A percentile compares a stretch with the other conserved stretches of the same genome.
Evolutionary conservation across 805 yeast species (phyloP).

Genomic region (Schwanniomyces vanrijiae): DNA sequence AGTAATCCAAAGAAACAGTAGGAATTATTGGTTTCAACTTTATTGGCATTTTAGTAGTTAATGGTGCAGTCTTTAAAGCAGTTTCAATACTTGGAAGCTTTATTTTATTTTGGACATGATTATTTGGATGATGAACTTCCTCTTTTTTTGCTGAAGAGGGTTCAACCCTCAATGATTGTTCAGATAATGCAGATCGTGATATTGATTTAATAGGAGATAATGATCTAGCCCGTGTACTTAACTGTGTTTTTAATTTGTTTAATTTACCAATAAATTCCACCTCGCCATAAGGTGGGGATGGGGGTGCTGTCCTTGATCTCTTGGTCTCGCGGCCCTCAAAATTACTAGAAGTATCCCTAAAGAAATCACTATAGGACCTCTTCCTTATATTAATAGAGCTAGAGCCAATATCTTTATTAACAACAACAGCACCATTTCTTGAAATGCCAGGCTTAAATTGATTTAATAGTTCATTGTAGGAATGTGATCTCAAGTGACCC

Average conservation of each 20-base stretch:
- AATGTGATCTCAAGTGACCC: constrained; percentile 32
- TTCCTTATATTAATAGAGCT: constrained; percentile 15
- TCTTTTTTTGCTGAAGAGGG: not conserved
- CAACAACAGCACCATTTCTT: constrained; percentile 3
- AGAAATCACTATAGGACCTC: constrained; percentile 28
- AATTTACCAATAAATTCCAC: not conserved
- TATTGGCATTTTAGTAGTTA: constrained; percentile 15
- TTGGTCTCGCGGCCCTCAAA: constrained; percentile 15
- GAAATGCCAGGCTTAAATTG: constrained; percentile 19
- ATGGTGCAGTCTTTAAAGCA: constrained; percentile 25
- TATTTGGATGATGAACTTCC: not conserved
- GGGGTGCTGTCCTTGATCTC: constrained; percentile 48
- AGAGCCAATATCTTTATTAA: constrained; percentile 1
- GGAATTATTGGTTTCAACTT: constrained; percentile 36
- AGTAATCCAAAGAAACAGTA: constrained; percentile 43
- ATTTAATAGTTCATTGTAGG: constrained; percentile 32
- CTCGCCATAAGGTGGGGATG: constrained; percentile 33
- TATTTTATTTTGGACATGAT: constrained; percentile 5
- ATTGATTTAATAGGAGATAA: constrained; percentile 22
- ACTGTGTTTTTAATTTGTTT: not conserved
- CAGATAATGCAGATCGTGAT: not conserved
- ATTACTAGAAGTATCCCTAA: constrained; percentile 7
- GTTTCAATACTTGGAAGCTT: constrained; percentile 36
- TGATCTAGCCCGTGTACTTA: constrained; percentile 22
- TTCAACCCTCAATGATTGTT: not conserved